Conservation (phyloP, 2,329 filamentous ascomycete genomes). For the Pezicula neosporulosa region DNA sequence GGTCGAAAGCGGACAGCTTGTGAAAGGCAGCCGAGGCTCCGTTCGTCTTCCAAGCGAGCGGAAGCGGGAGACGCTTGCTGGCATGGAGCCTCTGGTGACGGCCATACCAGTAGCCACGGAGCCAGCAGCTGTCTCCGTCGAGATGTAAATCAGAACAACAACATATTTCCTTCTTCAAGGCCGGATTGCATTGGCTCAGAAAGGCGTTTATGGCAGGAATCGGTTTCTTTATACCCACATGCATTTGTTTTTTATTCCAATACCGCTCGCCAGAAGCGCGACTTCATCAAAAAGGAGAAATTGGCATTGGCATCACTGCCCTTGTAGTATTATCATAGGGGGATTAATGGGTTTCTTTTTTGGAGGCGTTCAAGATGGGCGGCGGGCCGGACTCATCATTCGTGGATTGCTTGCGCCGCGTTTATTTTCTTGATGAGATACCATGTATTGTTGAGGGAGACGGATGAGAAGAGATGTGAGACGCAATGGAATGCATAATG, state of each 20-base stretch:
- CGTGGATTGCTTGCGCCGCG: not conserved
- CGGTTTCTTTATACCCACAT: slow-evolving; percentile 19
- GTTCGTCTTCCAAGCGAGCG: slow-evolving; percentile 52
- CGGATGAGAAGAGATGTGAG: not conserved
- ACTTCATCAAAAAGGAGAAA: slow-evolving; percentile 1
- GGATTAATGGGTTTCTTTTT: not conserved
- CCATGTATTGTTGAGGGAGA: not conserved
- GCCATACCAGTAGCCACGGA: slow-evolving; percentile 8
- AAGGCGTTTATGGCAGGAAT: slow-evolving; percentile 6
- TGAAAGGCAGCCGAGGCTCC: slow-evolving; percentile 64
- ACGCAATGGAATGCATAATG: not conserved
- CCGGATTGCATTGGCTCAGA: not conserved
- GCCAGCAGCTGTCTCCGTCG: slow-evolving; percentile 6
- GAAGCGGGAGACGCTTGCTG: slow-evolving; percentile 24
- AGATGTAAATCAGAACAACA: slow-evolving; percentile 6
- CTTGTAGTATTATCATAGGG: not conserved
- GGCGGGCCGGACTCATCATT: no score
- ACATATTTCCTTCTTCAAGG: not conserved
- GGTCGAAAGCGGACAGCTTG: slow-evolving; percentile 70
- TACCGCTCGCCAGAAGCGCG: not conserved
- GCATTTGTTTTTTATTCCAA: slow-evolving; percentile 13
- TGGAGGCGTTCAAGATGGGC: no score
- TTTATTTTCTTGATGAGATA: not conserved
- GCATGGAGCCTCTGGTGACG: slow-evolving; percentile 9
- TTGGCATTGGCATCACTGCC: slow-evolving; percentile 5